phyloP scores from a whole-genome alignment of 495 filamentous ascomycete species.

The Neurospora sp. region DNA sequence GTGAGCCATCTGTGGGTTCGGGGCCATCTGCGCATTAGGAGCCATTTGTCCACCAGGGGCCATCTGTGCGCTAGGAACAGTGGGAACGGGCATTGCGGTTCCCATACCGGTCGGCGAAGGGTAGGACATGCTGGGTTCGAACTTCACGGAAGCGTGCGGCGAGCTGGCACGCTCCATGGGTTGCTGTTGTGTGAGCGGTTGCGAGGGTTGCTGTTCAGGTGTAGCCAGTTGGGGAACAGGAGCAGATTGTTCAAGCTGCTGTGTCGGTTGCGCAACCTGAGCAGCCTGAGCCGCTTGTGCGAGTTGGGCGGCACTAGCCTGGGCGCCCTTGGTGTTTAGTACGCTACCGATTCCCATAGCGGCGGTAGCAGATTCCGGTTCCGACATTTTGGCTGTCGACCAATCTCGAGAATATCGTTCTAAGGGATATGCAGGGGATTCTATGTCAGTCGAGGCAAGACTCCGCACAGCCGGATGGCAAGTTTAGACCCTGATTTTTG shows the following conservation, averaged over 20 bases:
- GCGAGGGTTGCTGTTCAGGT: slow-evolving; percentile 15
- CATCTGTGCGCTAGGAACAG: slow-evolving; percentile 44
- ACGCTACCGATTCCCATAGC: slow-evolving; percentile 31
- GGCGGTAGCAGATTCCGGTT: slow-evolving; percentile 23
- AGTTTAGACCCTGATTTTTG: background rate
- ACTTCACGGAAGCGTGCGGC: slow-evolving; percentile 56
- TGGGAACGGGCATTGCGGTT: slow-evolving; percentile 13
- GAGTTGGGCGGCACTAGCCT: slow-evolving; percentile 1
- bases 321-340: slow-evolving; percentile 24
- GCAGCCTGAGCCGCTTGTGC: background rate
- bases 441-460: background rate
- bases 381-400: slow-evolving; percentile 19
- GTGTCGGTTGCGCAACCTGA: background rate
- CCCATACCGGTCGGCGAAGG: slow-evolving; percentile 29
- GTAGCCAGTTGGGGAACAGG: slow-evolving; percentile 5
- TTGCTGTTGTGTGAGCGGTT: slow-evolving; percentile 8
- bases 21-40: background rate
- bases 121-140: slow-evolving; percentile 22
- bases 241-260: background rate
- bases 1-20: background rate
- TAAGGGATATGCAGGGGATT: background rate
- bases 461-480: slow-evolving; percentile 4
- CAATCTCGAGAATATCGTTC: background rate
- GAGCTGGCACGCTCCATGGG: slow-evolving; percentile 59
- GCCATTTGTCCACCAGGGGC: slow-evolving; percentile 17